phyloP scores from a whole-genome alignment of 352 stramenopile genomes.

The Phytopythium oedochilum region DNA sequence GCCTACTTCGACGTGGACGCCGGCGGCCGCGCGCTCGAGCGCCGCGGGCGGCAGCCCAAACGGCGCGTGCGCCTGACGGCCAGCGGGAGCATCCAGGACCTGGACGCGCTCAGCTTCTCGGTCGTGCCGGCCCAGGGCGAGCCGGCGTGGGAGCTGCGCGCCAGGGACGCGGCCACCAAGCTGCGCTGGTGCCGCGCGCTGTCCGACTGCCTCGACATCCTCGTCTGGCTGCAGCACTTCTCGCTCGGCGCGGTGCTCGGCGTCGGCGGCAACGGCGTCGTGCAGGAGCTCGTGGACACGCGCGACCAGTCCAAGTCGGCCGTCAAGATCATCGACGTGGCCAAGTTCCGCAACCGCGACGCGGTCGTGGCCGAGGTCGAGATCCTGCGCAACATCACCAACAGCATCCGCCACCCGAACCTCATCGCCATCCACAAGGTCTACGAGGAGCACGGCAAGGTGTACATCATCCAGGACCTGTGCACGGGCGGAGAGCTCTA shows the following conservation, averaged over 20 bases:
- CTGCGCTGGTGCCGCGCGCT: slow-evolving; percentile 57
- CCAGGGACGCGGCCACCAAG: slow-evolving; percentile 45
- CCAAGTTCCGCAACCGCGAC: slow-evolving; percentile 70
- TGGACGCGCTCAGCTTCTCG: slow-evolving; percentile 51
- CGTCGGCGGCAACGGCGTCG: slow-evolving; percentile 71
- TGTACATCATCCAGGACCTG: slow-evolving; percentile 76
- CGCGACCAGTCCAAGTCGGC: slow-evolving; percentile 47
- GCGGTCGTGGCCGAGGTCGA: slow-evolving; percentile 71
- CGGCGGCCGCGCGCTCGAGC: background rate
- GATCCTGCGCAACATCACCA: slow-evolving; percentile 79
- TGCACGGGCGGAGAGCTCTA: slow-evolving; percentile 74
- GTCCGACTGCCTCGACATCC: slow-evolving; percentile 74
- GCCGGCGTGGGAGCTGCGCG: slow-evolving; percentile 59
- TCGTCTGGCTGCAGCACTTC: slow-evolving; percentile 73
- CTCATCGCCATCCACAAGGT: slow-evolving; percentile 79
- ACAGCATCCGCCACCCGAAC: slow-evolving; percentile 74
- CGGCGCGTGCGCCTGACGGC: slow-evolving; percentile 56
- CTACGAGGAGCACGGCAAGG: slow-evolving; percentile 77
- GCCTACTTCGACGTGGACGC: slow-evolving; percentile 56
- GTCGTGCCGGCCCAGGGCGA: slow-evolving; percentile 42
- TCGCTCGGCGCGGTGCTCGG: slow-evolving; percentile 55
- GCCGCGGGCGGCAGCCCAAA: slow-evolving; percentile 14
- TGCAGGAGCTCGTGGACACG: slow-evolving; percentile 59
- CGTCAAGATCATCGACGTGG: slow-evolving; percentile 74
- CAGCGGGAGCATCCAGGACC: slow-evolving; percentile 41